Evolutionary conservation across 2,329 filamentous ascomycete genomes (phyloP), one percentile per base, ranked within the genome.

Genomic region (Cordyceps cateniannulata): DNA sequence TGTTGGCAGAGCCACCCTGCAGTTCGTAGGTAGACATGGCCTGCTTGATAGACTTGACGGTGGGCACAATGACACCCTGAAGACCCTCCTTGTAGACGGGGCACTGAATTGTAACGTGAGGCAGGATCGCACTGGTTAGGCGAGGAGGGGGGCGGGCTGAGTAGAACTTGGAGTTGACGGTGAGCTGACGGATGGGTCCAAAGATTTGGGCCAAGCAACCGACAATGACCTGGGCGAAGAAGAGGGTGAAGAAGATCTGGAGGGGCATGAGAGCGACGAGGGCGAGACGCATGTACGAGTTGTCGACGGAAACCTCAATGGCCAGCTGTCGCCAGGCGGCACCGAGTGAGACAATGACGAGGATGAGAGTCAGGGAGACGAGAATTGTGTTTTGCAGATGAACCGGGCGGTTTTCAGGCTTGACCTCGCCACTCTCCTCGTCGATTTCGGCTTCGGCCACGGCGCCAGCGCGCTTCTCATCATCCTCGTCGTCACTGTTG

Each of bases 181-280:
- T 83, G 71, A 93, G 80, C 70, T 93, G 88, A 52, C 82, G 81
- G 61, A 92, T 84, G 1, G 90, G 89, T 5, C 90, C 90, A 62
- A 93, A 83, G 65, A 89, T 85, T 71, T 93, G 89, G 2, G 87
- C 85, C 68, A 92, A 72, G 69, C 87, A 91, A 63, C 89, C 88
- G 56, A 92, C 77, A 62, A 93, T 88, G 68, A 91, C 89, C 72
- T 92, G 88, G 24, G 81, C 86, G 70, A 93, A 92, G 77, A 93
- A 91, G 67, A 93, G 80, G 2, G 89, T 90, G 76, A 93, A 91
- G 79, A 92, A 91, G 62, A 91, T 79, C 70, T 91, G 88, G 35
- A 92, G 76, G 0, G 89, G 89, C 20, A 84, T 84, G 42, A 92
- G 75, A 3, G 79, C 79, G 12, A 91, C 69, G 63, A 93, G 83